Evolutionary conservation across 352 stramenopile species (phyloP), one percentile per base, ranked within the genome.

Genomic region (Plasmopara viticola): DNA sequence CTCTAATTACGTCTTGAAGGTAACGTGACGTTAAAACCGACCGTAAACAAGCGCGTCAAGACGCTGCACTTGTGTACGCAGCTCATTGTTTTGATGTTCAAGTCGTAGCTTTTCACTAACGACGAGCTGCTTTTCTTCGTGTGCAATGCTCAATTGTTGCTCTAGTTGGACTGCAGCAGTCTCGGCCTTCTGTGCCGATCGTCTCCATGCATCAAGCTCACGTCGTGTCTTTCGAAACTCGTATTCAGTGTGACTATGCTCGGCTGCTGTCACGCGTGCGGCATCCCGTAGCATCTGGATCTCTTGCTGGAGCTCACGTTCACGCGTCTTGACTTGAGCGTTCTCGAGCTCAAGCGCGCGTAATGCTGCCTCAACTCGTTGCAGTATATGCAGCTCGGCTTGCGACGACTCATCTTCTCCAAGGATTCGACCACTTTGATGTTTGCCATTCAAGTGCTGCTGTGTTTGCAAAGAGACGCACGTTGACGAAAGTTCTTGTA

Each of bases 31-130:
- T 43, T 69, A 87, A 62, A 91, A 89, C 2, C 78, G 76, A 0
- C 78, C 78, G 51, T 90, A 88, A 38, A 90, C 77, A 20, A 90
- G 67, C 13, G 76, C 81, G 48, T 90, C 78, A 34, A 88, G 71
- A 4, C 81, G 77, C 58, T 86, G 76, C 8, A 92, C 78, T 15
- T 90, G 78, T 4, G 75, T 71, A 5, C 80, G 51, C 4, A 92
- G 58, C 56, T 91, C 78, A 45, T 70, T 72, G 66, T 91, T 91
- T 43, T 87, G 78, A 10, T 73, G 70, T 58, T 84, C 73, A 28
- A 92, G 68, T 0, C 81, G 68, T 37, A 71, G 42, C 25, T 66
- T 68, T 49, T 90, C 78, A 40, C 68, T 69, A 9, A 60, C 66
- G 30, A 88, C 56, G n/a, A 90, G 60, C 30, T 85, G 70, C 6